These are phyloP conservation scores for Taiozyma sp. DNA, from an alignment of 1,139 yeast species.

Conservation along the genomic window DNA sequence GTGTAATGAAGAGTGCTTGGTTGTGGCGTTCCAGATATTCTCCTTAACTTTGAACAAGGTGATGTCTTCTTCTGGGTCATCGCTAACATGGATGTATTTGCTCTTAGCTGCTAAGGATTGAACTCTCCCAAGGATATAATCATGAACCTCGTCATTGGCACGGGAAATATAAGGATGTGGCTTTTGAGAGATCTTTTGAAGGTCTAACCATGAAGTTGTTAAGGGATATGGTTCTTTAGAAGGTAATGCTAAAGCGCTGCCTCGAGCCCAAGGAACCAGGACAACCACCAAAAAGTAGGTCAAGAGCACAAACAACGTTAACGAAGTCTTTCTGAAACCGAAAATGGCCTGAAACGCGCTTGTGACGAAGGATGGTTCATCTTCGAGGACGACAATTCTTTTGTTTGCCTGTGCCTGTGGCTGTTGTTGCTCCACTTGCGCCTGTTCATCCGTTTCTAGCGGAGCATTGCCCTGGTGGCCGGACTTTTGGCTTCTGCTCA, in stretches of 20 bases:
- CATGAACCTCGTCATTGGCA: slow-evolving; percentile 74
- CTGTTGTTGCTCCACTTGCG: background rate
- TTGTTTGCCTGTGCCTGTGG: background rate
- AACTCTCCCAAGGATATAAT: slow-evolving; percentile 51
- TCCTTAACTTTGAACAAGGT: slow-evolving; percentile 43
- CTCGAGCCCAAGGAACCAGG: slow-evolving; percentile 28
- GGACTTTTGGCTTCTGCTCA: background rate
- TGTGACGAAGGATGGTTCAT: slow-evolving; percentile 10
- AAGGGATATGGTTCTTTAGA: slow-evolving; percentile 34
- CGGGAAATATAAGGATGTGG: slow-evolving; percentile 79
- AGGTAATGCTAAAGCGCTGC: slow-evolving; percentile 40
- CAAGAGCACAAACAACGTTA: slow-evolving; percentile 44
- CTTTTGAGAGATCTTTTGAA: slow-evolving; percentile 58
- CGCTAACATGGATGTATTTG: slow-evolving; percentile 32
- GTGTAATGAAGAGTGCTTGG: slow-evolving; percentile 40
- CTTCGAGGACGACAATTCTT: background rate
- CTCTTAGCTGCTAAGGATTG: slow-evolving; percentile 26
- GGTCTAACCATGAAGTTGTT: slow-evolving; percentile 58
- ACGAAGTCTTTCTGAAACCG: slow-evolving; percentile 58
- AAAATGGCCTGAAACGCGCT: slow-evolving; percentile 27
- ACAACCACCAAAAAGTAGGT: slow-evolving; percentile 35
- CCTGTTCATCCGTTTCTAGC: background rate
- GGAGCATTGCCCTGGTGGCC: background rate
- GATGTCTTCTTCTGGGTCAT: slow-evolving; percentile 45
- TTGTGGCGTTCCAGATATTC: slow-evolving; percentile 39